Evolutionary conservation across 2,329 filamentous ascomycete genomes (phyloP), one percentile per base, ranked within the genome.

Genomic region (Trichoderma breve): DNA sequence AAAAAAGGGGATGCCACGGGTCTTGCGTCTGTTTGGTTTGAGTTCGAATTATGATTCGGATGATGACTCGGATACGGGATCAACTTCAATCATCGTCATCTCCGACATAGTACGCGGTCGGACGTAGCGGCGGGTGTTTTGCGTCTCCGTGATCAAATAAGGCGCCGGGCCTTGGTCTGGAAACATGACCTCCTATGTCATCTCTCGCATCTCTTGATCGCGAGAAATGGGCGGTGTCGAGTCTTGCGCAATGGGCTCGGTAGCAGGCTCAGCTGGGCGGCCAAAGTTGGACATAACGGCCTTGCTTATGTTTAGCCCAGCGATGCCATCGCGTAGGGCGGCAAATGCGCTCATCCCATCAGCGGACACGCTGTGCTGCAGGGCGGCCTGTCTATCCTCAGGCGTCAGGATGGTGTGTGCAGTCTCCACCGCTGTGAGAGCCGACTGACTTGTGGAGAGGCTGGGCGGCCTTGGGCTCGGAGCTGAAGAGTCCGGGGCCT

Each of bases 381-480:
- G 76, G 26, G 81, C 75, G 3, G 81, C 76, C n/a, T 81, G 77
- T 4, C 78, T 77, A 12, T 75, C 72, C 4, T 79, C 79, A 0
- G 84, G 84, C 1, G 85, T 88, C 24, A 88, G 77, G 6, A 84
- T 83, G 57, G 86, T 83, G 71, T 90, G 84, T 0, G 87, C 85
- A 1, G 86, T 88, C 77, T 92, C 90, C 4, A 91, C 84, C 0
- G 86, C 86, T 0, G 86, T 82, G 21, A 92, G 80, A 4, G 91
- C 88, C 1, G 89, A 90, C 43, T 85, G 84, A 73, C 81, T 84
- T 2, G 78, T 77, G 0, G 79, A 76, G 14, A 84, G 76, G 4
- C 80, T 78, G 0, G 84, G 81, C 0, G 83, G 81, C 62, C 80
- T 81, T 2, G 84, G 80, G 32, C 81, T 84, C 12, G 77, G 74